Base-by-base conservation (phyloP, 495 filamentous ascomycete species). In the Alectoria sarmentosa region DNA sequence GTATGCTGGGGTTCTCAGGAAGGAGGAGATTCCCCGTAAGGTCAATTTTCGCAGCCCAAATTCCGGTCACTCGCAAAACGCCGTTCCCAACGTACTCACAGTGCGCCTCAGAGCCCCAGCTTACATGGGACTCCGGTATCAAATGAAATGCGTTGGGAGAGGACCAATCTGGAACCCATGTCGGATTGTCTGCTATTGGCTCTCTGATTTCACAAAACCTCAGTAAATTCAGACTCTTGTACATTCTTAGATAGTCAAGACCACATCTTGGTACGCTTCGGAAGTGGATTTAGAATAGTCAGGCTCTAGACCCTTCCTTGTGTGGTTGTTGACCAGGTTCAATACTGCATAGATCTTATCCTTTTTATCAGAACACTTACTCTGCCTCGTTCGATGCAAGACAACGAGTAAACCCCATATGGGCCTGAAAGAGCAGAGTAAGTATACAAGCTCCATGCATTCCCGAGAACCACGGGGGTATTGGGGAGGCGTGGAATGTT, bases 321-420 rank as follows among this genome's bases (percentile, higher is more conserved):
- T 11, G 28, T 37, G 4, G 4, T 28, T 17, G 1, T 15, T 1
- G 15, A 60, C 38, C 10, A 60, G 42, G 48, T 44, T 54, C 36
- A 49, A 38, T 4, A 65, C 32, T 7, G 41, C 63, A 48, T 65
- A 60, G 5, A 65, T 59, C n/a, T 32, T 65, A 46, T 65, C 63
- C 38, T 41, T 48, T 17, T 23, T 37, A 65, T 65, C 63, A n/a
- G 55, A 49, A 21, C 57, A 65, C n/a, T 38, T 26, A 54, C 55
- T 42, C 8, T 60, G 41, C 37, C n/a, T 34, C 6, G 17, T 52
- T 21, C 17, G 19, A 14, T 64, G 7, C 3, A 64, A 42, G 19
- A 42, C 19, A 8, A 11, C 13, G 8, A 14, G 14, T n/a, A 58
- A 34, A n/a, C 11, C 44, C n/a, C 14, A 23, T 19, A 2, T 42